phyloP scores from a whole-genome alignment of 116 monocot genomes.

The Cymodocea nodosa region DNA sequence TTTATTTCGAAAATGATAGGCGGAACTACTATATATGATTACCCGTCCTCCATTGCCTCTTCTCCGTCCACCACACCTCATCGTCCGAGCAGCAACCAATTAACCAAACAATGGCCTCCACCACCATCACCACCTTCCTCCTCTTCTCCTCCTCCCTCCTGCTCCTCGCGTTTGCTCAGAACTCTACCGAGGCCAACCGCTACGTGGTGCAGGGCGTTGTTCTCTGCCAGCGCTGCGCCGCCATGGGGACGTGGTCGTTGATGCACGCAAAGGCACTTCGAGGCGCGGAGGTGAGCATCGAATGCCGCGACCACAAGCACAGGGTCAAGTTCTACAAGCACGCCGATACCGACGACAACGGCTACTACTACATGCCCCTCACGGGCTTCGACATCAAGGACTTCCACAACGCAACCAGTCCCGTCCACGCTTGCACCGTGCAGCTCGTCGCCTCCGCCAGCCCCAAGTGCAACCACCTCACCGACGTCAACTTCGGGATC shows the following conservation, averaged over 20 bases:
- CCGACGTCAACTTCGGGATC: conserved; percentile 16
- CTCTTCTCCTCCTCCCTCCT: neutral
- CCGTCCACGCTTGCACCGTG: conserved; percentile 6
- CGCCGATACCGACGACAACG: neutral
- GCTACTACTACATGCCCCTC: conserved; percentile 14
- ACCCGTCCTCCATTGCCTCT: neutral
- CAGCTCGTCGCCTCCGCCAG: conserved; percentile 11
- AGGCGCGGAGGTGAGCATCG: conserved; percentile 3
- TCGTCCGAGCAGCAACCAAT: neutral
- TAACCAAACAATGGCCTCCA: conserved; percentile 1
- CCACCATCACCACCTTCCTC: neutral
- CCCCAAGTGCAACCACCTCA: conserved; percentile 10
- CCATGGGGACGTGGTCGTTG: neutral
- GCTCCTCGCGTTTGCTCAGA: neutral
- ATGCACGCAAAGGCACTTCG: neutral
- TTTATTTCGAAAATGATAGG: neutral
- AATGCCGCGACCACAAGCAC: conserved; percentile 9
- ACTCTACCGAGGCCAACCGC: neutral
- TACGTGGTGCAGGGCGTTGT: conserved; percentile 6
- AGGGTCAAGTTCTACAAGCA: conserved; percentile 4
- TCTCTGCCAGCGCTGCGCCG: conserved; percentile 1
- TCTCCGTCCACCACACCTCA: neutral
- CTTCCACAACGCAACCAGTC: neutral
- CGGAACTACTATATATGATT: neutral
- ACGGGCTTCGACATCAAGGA: neutral